phyloP scores from a whole-genome alignment of 192 early-diverging fungal genomes.

The Linnemannia elongata region DNA sequence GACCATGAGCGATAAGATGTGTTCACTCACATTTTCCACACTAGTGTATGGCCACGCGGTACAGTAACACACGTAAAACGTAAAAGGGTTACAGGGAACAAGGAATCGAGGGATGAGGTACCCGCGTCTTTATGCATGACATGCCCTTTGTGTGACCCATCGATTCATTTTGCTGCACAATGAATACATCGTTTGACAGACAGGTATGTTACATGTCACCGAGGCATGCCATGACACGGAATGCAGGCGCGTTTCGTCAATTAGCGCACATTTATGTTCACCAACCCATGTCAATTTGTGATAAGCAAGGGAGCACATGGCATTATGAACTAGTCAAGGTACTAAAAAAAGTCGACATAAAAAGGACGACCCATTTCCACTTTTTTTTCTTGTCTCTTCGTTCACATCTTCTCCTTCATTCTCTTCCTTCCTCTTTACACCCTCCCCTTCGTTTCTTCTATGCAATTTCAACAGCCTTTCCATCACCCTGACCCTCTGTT shows the following conservation, averaged over 20 bases:
- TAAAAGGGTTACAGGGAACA: too few species aligned
- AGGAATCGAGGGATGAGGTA: not conserved
- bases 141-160: not conserved
- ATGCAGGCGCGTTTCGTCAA: not conserved
- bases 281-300: too few species aligned
- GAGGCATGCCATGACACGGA: not conserved
- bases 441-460: not conserved
- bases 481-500: not conserved
- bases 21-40: not conserved
- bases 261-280: not conserved
- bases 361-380: not conserved
- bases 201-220: not conserved
- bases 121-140: not conserved
- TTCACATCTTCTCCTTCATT: not conserved
- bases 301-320: not conserved
- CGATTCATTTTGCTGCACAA: not conserved
- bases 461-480: not conserved
- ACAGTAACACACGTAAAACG: too few species aligned
- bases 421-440: not conserved
- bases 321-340: not conserved
- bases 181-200: not conserved
- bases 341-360: slow-evolving; percentile 11
- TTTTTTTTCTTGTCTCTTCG: not conserved
- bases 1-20: not conserved
- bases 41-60: not conserved